Evolutionary conservation across 2,329 filamentous ascomycete species (phyloP).

Genomic region (Camptophora hylomeconis): DNA sequence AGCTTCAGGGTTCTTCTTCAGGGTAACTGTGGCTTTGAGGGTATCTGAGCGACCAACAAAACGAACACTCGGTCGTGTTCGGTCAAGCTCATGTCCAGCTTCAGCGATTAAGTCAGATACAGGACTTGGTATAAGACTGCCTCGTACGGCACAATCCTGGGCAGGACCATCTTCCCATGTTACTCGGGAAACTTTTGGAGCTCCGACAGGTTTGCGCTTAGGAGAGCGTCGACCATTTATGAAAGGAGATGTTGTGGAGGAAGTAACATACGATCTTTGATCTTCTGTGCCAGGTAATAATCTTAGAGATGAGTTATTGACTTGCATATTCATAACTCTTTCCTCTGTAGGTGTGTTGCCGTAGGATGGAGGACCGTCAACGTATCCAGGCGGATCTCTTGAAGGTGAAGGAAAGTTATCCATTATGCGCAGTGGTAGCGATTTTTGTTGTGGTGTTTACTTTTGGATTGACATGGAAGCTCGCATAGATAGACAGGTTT

Average conservation of each 20-base stretch:
- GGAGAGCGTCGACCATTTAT: slow-evolving; percentile 10
- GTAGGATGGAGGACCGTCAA: slow-evolving; percentile 32
- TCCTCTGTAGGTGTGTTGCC: slow-evolving; percentile 19
- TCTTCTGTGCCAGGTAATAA: slow-evolving; percentile 29
- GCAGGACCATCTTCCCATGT: slow-evolving; percentile 8
- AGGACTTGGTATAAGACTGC: slow-evolving; percentile 10
- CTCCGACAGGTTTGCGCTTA: slow-evolving; percentile 13
- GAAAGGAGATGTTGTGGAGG: slow-evolving; percentile 9
- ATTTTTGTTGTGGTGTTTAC: too few species aligned
- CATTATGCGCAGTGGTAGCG: too few species aligned
- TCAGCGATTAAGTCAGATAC: slow-evolving; percentile 14
- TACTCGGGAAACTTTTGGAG: slow-evolving; percentile 10
- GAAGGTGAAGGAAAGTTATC: slow-evolving; percentile 15
- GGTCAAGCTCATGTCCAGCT: slow-evolving; percentile 9
- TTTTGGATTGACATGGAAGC: too few species aligned
- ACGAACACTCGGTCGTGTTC: slow-evolving; percentile 6
- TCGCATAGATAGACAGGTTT: too few species aligned
- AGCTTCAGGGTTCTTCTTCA: slow-evolving; percentile 14
- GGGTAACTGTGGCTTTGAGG: slow-evolving; percentile 17
- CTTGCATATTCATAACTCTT: slow-evolving; percentile 20
- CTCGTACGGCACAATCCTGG: slow-evolving; percentile 3
- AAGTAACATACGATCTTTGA: slow-evolving; percentile 28
- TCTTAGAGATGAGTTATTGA: slow-evolving; percentile 30
- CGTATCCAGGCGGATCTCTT: slow-evolving; percentile 22
- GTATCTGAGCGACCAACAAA: slow-evolving; percentile 13